Base-by-base conservation (phyloP, 108 stramenopile genomes). In the Mayamaea pseudoterrestris region DNA sequence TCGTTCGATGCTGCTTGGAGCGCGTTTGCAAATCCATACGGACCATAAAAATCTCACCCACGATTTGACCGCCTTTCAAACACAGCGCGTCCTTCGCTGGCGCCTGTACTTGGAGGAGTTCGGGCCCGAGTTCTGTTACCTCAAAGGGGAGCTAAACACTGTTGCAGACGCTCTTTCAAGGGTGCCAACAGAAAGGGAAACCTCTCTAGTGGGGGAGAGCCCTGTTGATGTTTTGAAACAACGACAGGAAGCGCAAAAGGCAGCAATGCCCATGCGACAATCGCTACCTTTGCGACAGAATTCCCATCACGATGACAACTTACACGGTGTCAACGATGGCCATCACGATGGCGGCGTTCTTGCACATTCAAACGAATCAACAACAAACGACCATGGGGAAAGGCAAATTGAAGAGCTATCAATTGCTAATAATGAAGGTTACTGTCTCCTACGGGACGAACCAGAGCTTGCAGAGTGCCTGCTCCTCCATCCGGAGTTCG, bases 41-140 rank as follows among this genome's bases (percentile, higher is more conserved):
- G 73, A 78, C 29, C 57, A 57, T 48, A 62, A 53, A 30, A 75
- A 75, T 29, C 57, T 68, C 14, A 67, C 58, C 1, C 53, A 52
- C 44, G 20, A 14, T 3, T 3, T 20, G 8, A 39, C 20, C 11
- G 30, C 12, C 36, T 68, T 60, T 41, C 2, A 25, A 4, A 58
- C 34, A 27, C 41, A 58, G 9, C 42, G 69, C 3, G 67, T 71
- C 1, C 27, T 65, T 17, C 35, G 69, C 6, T 76, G 75, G 75
- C 47, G 63, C 30, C 41, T 71, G n/a, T 65, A 14, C 18, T 76
- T 16, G 69, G 66, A 71, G 41, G 66, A 65, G 16, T 63, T 58
- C 47, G 47, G 54, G 2, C 56, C 59, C 17, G 49, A 50, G 26
- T 60, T 68, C 1, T 26, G 31, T 0, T 53, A 68, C 35, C 40